These are phyloP conservation scores for Calonectria hongkongensis DNA, from an alignment of 2,329 filamentous ascomycete species.

Conservation along the genomic window DNA sequence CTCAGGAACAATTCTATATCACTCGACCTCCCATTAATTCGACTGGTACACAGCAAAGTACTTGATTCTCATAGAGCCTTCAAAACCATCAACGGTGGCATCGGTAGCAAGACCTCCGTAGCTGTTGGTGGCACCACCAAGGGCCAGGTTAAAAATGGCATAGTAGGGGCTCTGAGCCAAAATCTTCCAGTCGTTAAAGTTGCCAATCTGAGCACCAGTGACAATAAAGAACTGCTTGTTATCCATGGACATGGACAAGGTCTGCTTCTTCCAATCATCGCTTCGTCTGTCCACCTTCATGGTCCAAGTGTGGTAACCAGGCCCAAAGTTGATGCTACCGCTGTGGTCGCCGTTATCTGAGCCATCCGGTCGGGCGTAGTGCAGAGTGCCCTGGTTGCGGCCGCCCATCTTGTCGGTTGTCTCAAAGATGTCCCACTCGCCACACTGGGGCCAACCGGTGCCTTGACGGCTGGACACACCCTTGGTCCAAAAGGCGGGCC, in stretches of 20 bases:
- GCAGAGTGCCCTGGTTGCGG: constrained; percentile 27
- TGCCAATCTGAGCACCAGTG: constrained; percentile 13
- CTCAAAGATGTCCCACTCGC: constrained; percentile 34
- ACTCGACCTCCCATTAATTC: not conserved
- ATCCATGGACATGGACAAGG: not conserved
- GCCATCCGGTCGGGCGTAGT: not conserved
- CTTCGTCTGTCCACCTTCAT: constrained; percentile 9
- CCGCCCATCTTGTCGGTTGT: constrained; percentile 14
- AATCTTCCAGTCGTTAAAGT: constrained; percentile 13
- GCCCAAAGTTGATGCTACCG: not conserved
- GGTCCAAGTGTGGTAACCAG: constrained; percentile 15
- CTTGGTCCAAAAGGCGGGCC: constrained; percentile 23
- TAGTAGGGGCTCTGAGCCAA: constrained; percentile 15
- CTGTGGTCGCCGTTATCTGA: not conserved
- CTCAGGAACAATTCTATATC: no score
- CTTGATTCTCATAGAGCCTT: not conserved
- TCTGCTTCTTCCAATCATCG: constrained; percentile 10
- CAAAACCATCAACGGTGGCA: not conserved
- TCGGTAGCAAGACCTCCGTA: constrained; percentile 5
- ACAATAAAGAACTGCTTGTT: not conserved
- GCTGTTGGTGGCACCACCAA: not conserved
- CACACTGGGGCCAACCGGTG: not conserved
- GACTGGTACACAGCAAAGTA: constrained; percentile 20
- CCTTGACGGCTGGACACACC: constrained; percentile 5
- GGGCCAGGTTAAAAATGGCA: constrained; percentile 20